A percentile compares a stretch with the other conserved stretches of the same genome.
phyloP scores from a whole-genome alignment of 352 stramenopile species.

The Globisporangium recalcitrans region DNA sequence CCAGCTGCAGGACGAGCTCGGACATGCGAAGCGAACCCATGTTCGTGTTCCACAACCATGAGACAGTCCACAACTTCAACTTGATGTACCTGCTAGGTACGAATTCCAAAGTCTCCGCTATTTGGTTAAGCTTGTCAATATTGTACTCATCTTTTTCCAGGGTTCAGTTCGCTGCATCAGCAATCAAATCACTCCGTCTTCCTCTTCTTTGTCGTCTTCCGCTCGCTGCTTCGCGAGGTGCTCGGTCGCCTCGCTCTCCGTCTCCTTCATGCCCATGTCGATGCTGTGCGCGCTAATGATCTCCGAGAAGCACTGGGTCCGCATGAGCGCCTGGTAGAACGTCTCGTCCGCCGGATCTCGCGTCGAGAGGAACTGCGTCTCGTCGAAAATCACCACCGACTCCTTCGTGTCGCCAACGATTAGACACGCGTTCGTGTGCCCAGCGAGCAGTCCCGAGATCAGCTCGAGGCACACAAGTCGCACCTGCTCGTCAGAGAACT shows the following conservation, averaged over 20 bases:
- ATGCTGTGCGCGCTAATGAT: conserved; percentile 77
- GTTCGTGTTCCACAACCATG: too few relatives aligned
- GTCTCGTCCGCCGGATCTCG: conserved; percentile 44
- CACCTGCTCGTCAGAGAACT: conserved; percentile 36
- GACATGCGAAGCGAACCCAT: too few relatives aligned
- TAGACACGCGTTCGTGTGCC: conserved; percentile 69
- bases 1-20: not conserved
- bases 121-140: conserved; percentile 1
- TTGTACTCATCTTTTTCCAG: conserved; percentile 4
- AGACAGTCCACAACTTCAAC: too few relatives aligned
- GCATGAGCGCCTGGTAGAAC: conserved; percentile 68
- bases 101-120: not conserved
- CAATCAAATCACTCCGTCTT: conserved; percentile 45
- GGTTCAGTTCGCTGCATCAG: not conserved
- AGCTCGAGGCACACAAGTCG: conserved; percentile 65
- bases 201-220: conserved; percentile 25
- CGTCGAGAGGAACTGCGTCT: conserved; percentile 74
- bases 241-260: conserved; percentile 16
- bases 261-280: conserved; percentile 36
- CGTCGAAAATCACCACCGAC: conserved; percentile 85
- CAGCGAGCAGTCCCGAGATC: conserved; percentile 52
- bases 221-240: not conserved
- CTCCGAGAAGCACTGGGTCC: conserved; percentile 82
- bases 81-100: not conserved
- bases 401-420: conserved; percentile 83